Base-by-base conservation (phyloP, 2,329 filamentous ascomycete genomes). In the Fusarium coffeatum region DNA sequence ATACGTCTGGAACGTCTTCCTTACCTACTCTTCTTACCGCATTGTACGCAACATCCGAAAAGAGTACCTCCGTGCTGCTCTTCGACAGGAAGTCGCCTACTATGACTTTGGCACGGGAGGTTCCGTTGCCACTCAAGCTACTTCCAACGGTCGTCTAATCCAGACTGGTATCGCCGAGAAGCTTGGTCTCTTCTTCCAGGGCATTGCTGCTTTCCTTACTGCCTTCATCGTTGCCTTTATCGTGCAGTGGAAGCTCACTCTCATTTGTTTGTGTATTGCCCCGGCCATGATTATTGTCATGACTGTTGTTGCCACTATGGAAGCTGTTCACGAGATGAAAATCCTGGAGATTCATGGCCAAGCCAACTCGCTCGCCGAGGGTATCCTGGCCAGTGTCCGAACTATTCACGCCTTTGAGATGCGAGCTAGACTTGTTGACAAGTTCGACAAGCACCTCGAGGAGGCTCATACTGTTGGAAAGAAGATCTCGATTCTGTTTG, bases 11-110 rank as follows among this genome's bases (percentile, higher is more conserved):
- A 81, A 81, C 48, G 73, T 78, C 5, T 77, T 80, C 50, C 75
- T 87, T 22, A 87, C 84, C 5, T 83, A 87, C 41, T 80, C 84
- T 6, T 85, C 85, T 4, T 83, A 84, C 55, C 80, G 85, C 12
- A 84, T 85, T 6, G 85, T 85, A 5, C 83, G 84, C 59, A 83
- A 80, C 32, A 77, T 83, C 32, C 79, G 87, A 12, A 80, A 83
- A 49, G 80, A 80, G 27, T 88, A 87, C 66, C 78, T 89, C 11
- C 81, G 83, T 37, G 78, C 82, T 34, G 81, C 85, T 2, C 78
- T 89, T 18, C 78, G 84, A 10, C 84, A 87, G 65, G 84, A 86
- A 53, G 80, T 87, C 27, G 80, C 82, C 53, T 84, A 82, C 69
- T 87, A 85, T 63, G 85, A 87, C 68, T 76, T 77, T 48, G 78